These are phyloP conservation scores for Pulveroboletus sp. DNA, from an alignment of 768 basidiomycete genomes.

Conservation along the genomic window DNA sequence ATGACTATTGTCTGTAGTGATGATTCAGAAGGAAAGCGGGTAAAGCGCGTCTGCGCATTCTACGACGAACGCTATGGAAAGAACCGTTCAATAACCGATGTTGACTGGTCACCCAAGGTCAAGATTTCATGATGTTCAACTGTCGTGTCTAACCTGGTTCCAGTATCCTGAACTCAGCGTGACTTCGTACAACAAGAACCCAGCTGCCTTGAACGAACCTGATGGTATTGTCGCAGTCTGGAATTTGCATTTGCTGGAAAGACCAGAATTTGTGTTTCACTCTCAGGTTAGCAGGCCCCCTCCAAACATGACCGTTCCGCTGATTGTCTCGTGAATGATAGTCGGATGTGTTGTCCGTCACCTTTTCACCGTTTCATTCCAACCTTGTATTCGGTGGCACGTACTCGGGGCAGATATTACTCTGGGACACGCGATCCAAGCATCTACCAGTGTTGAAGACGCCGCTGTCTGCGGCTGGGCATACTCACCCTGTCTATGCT, in stretches of 20 bases:
- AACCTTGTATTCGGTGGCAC: conserved; percentile 97
- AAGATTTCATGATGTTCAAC: conserved; percentile 5
- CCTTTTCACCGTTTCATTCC: conserved; percentile 96
- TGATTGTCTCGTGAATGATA: conserved; percentile 31
- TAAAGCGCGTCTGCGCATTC: conserved; percentile 94
- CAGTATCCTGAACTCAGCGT: conserved; percentile 95
- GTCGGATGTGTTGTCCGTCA: conserved; percentile 97
- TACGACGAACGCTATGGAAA: conserved; percentile 87
- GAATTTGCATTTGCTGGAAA: conserved; percentile 92
- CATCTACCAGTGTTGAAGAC: conserved; percentile 96
- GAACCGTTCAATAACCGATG: conserved; percentile 91
- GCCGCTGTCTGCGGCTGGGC: conserved; percentile 90
- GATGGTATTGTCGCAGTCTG: conserved; percentile 97
- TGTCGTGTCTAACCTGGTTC: not conserved
- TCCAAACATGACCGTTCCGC: not conserved
- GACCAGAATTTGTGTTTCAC: conserved; percentile 97
- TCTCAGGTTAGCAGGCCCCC: conserved; percentile 68
- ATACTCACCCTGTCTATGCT: conserved; percentile 97
- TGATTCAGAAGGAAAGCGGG: conserved; percentile 83
- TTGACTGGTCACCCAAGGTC: conserved; percentile 98
- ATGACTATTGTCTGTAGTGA: conserved; percentile 48
- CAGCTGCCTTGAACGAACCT: conserved; percentile 88
- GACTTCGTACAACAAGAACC: conserved; percentile 97
- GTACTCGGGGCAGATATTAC: conserved; percentile 96
- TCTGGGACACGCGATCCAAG: conserved; percentile 98